Base-by-base conservation (phyloP, 441 rosid species). In the Eruca vesicaria region DNA sequence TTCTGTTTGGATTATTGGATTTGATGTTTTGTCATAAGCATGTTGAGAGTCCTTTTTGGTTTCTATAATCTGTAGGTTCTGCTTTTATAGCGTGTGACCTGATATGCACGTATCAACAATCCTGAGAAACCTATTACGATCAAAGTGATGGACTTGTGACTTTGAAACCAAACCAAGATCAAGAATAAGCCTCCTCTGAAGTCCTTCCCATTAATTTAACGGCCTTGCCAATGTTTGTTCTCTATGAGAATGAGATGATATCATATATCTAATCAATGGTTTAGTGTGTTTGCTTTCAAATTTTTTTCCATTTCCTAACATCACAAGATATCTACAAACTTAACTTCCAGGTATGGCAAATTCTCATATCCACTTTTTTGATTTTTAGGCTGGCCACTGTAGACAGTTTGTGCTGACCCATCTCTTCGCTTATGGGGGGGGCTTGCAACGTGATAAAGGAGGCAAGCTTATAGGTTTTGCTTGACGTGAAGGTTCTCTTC, bases 61-160 rank as follows among this genome's bases (percentile, higher is more conserved):
- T 43, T n/a, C n/a, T n/a, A n/a, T n/a, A n/a, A n/a, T n/a, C 59
- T 19, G 59, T 80, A 92, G 96, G 99, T 94, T 81, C n/a, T n/a
- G 94, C 90, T 98, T 82, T 96, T 77, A 96, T 67, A 92, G 94
- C 0, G 92, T 88, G 23, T 96, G 98, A 11, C 80, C 93, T 6
- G 99, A 96, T 82, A 56, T 96, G 82, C 96, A 93, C 87, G 97
- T 58, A 77, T 87, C 75, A 96, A 93, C 75, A 90, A 84, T 71
- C 78, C 80, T 53, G 96, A 88, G 88, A 85, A 81, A 67, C 55
- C 93, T 55, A 93, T 93, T 70, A 82, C 93, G 21, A 88, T 96
- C 41, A 74, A 55, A 85, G 96, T 35, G 41, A 35, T 35, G 41
- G 12, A 35, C 41, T 35, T 36, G 43, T 36, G 43, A 36, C 4